phyloP scores from a whole-genome alignment of 148 eudicot species.

The Vaccinium myrtillus region DNA sequence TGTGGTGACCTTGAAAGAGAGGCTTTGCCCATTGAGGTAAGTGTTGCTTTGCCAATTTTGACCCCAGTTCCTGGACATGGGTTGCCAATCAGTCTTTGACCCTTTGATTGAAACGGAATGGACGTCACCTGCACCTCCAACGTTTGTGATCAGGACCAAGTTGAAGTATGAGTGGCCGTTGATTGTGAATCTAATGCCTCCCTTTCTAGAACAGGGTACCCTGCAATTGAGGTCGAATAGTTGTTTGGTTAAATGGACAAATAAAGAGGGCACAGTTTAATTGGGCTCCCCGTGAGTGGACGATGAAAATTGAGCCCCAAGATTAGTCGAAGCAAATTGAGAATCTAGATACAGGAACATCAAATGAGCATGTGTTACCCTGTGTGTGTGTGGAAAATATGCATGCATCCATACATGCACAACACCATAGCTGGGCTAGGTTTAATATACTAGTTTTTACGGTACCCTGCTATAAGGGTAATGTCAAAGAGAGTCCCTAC shows the following conservation, averaged over 20 bases:
- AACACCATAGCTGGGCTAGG: not conserved
- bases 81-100: slow-evolving; percentile 53
- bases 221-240: slow-evolving; percentile 25
- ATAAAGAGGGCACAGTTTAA: too few species aligned
- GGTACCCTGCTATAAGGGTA: not conserved
- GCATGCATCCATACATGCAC: not conserved
- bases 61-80: slow-evolving; percentile 85
- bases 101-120: slow-evolving; percentile 67
- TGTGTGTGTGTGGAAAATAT: not conserved
- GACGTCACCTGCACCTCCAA: slow-evolving; percentile 82
- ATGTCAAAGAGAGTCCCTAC: not conserved
- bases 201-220: slow-evolving; percentile 64
- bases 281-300: too few species aligned
- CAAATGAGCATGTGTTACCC: not conserved
- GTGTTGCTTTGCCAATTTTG: slow-evolving; percentile 82
- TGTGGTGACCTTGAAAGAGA: slow-evolving; percentile 73
- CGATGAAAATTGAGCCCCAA: too few species aligned
- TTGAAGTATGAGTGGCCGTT: slow-evolving; percentile 88
- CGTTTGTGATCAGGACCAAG: slow-evolving; percentile 70
- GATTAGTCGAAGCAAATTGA: too few species aligned
- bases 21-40: slow-evolving; percentile 52
- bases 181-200: slow-evolving; percentile 74
- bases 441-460: not conserved
- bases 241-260: not conserved
- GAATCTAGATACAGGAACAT: too few species aligned